These are phyloP conservation scores for Byssoonygena ceratinophila DNA, from an alignment of 2,329 filamentous ascomycete species.

Conservation along the genomic window DNA sequence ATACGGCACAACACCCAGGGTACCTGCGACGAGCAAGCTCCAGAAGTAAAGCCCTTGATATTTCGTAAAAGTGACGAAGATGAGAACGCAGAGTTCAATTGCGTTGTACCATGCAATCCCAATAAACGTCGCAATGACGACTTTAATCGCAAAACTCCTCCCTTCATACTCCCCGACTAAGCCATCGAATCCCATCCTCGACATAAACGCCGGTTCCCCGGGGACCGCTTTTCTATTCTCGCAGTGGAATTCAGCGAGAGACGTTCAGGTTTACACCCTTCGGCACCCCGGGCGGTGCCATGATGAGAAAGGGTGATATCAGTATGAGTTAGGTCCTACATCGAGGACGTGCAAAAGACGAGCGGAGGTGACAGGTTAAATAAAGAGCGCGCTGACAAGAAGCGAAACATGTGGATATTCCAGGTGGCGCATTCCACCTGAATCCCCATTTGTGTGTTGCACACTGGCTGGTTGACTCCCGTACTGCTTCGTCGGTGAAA, in stretches of 20 bases:
- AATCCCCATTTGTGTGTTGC: neutral
- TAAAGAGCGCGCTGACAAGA: neutral
- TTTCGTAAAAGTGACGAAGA: constrained; percentile 40
- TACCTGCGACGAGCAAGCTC: constrained; percentile 38
- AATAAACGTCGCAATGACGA: constrained; percentile 39
- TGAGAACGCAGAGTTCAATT: constrained; percentile 39
- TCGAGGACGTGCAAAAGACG: neutral
- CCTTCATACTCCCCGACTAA: constrained; percentile 31
- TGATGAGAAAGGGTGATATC: neutral
- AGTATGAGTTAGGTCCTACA: neutral
- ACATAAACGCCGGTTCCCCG: neutral
- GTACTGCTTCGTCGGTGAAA: no score
- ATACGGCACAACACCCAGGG: constrained; percentile 37
- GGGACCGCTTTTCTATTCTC: neutral
- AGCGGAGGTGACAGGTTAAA: neutral
- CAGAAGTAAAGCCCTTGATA: constrained; percentile 43
- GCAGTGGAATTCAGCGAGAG: neutral
- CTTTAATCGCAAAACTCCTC: constrained; percentile 29
- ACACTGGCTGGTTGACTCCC: no score
- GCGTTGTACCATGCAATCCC: constrained; percentile 43
- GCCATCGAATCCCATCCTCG: constrained; percentile 23
- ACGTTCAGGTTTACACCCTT: neutral
- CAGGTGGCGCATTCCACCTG: neutral
- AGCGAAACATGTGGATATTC: neutral
- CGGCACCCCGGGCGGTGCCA: neutral